Percentiles rank a stretch among this genome's conserved stretches.
Conservation (phyloP, 352 stramenopile species). For the Blastocystis sp. region DNA sequence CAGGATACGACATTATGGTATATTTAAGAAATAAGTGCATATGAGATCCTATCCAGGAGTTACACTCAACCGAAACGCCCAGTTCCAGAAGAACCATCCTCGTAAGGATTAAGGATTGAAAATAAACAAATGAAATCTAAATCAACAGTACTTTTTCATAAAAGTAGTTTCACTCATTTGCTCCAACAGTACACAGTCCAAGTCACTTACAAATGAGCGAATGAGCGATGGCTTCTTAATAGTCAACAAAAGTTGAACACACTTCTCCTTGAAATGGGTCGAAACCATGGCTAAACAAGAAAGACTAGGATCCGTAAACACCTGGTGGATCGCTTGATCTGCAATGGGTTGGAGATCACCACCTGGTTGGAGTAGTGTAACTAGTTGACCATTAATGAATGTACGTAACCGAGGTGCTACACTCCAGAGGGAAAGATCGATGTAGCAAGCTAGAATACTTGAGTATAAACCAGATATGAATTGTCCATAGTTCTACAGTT, state of each 20-base stretch:
- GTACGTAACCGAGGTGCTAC: neutral
- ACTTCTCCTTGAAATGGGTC: conserved; percentile 17
- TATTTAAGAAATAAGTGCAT: conserved; percentile 1
- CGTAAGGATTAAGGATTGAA: neutral
- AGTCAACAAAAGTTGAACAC: neutral
- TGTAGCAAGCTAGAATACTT: neutral
- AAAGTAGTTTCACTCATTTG: conserved; percentile 6
- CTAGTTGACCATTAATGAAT: neutral
- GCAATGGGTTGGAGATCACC: neutral
- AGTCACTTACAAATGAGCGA: neutral
- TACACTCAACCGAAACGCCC: conserved; percentile 37
- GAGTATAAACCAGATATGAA: neutral
- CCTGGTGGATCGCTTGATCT: neutral
- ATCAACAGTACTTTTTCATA: conserved; percentile 43
- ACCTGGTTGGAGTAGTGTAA: neutral
- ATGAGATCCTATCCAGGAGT: neutral
- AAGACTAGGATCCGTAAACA: neutral
- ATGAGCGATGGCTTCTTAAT: neutral
- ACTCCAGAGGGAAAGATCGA: neutral
- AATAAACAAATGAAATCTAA: conserved; percentile 52
- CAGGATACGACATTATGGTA: neutral
- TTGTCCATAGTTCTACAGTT: conserved; percentile 10
- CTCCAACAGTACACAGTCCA: neutral
- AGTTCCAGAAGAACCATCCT: neutral
- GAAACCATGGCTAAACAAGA: neutral